Conservation (phyloP, 139 green algal genomes). For the Zygnema circumcarinatum region DNA sequence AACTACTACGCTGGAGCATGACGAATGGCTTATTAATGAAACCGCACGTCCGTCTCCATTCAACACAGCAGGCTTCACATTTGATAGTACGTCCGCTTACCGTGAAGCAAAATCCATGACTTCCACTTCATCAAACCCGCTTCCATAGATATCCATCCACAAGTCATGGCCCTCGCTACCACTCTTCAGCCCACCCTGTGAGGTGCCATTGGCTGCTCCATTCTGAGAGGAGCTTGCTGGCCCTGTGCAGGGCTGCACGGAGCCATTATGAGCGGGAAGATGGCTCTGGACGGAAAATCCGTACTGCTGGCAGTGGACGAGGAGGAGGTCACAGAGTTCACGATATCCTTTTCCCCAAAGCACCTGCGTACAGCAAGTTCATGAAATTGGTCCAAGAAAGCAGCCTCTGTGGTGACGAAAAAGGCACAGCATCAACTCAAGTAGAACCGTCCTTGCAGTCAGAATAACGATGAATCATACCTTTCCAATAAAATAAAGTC, state of each 20-base stretch:
- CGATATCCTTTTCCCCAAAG: conserved; percentile 98
- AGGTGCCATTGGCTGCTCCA: too few relatives aligned
- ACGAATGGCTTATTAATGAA: too few relatives aligned
- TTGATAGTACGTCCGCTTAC: too few relatives aligned
- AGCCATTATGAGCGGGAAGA: too few relatives aligned
- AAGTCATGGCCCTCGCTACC: too few relatives aligned
- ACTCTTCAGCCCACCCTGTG: too few relatives aligned
- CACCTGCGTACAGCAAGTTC: conserved; percentile 73
- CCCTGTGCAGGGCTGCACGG: too few relatives aligned
- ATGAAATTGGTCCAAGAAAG: neutral
- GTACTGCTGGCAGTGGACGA: neutral
- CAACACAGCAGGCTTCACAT: too few relatives aligned
- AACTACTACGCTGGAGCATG: too few relatives aligned
- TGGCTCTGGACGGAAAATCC: too few relatives aligned
- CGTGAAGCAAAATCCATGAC: conserved; percentile 69
- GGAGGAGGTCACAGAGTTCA: conserved; percentile 52
- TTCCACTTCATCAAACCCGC: conserved; percentile 82
- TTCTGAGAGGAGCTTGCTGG: too few relatives aligned
- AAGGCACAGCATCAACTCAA: neutral
- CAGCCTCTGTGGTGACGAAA: neutral
- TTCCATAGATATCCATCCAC: conserved; percentile 85
- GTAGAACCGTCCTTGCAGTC: neutral
- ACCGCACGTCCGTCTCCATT: too few relatives aligned
- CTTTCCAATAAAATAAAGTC: neutral
- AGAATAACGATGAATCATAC: neutral